Evolutionary conservation across 164 flowering plant species (phyloP).

Genomic region (Berberis vulgaris): DNA sequence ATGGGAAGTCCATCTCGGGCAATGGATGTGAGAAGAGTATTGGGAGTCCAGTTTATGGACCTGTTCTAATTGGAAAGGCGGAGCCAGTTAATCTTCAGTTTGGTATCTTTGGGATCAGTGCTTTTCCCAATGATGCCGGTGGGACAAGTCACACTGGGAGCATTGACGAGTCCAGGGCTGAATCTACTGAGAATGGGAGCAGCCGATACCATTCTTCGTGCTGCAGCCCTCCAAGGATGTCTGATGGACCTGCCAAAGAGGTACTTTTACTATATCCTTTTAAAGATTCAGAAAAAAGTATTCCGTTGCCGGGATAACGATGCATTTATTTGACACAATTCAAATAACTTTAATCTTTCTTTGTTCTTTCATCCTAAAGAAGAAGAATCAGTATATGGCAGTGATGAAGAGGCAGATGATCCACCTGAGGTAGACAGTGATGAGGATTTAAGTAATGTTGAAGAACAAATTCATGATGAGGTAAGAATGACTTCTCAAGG

Average conservation of each 20-base stretch:
- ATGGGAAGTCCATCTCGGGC: conserved; percentile 31
- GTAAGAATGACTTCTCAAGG: conserved; percentile 20
- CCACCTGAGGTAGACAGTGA: conserved; percentile 57
- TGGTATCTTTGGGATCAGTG: conserved; percentile 78
- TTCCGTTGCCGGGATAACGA: no score
- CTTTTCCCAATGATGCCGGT: conserved; percentile 69
- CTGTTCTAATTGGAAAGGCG: conserved; percentile 56
- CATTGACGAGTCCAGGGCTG: conserved; percentile 58
- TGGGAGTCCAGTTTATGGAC: conserved; percentile 57
- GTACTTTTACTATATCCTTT: conserved; percentile 18
- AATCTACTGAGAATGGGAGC: conserved; percentile 56
- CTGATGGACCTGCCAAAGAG: conserved; percentile 78
- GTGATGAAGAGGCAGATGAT: conserved; percentile 91
- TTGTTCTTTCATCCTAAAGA: conserved; percentile 53
- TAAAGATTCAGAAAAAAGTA: no score
- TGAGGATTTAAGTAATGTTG: conserved; percentile 70
- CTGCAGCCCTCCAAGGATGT: conserved; percentile 80
- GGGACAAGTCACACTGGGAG: conserved; percentile 81
- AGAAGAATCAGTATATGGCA: conserved; percentile 69
- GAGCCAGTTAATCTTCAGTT: conserved; percentile 84
- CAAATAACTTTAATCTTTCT: no score
- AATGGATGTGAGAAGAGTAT: conserved; percentile 35
- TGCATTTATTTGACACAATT: no score
- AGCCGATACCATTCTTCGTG: conserved; percentile 60
- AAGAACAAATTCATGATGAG: conserved; percentile 54